A percentile compares a stretch with the other conserved stretches of the same genome.
phyloP scores from a whole-genome alignment of 768 basidiomycete genomes.

The Mycena maculata region DNA sequence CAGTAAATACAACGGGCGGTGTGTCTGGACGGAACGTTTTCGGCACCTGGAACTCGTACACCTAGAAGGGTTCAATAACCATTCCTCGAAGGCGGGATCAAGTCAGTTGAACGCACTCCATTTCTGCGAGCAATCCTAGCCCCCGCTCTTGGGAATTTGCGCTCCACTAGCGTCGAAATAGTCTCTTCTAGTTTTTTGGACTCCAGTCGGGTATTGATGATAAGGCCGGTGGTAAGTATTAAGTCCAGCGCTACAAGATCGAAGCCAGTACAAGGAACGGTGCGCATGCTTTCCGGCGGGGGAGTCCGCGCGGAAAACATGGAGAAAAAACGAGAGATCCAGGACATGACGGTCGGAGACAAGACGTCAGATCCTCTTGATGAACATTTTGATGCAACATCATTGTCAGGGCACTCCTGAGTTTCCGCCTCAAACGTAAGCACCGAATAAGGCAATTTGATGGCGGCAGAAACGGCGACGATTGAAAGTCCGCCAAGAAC shows the following conservation, averaged over 20 bases:
- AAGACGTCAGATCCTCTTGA: too few relatives aligned
- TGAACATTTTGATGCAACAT: too few relatives aligned
- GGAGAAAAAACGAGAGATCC: neutral
- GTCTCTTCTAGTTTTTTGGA: constrained; percentile 16
- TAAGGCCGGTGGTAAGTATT: constrained; percentile 23
- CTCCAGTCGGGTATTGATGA: constrained; percentile 25
- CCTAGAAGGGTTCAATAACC: neutral
- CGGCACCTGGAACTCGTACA: constrained; percentile 26
- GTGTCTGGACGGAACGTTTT: constrained; percentile 5
- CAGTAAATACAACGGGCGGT: constrained; percentile 9
- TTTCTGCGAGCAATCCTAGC: constrained; percentile 26
- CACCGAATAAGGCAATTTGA: too few relatives aligned
- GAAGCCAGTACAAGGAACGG: constrained; percentile 22
- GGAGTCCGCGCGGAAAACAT: neutral
- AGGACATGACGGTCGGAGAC: neutral
- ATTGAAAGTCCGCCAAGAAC: too few relatives aligned
- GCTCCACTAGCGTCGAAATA: constrained; percentile 17
- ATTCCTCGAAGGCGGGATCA: neutral
- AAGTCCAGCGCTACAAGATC: constrained; percentile 8
- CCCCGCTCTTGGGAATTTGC: constrained; percentile 26
- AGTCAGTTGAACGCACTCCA: neutral
- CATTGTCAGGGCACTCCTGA: too few relatives aligned
- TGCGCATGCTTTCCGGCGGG: constrained; percentile 18
- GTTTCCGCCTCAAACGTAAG: neutral
- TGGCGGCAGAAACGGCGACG: too few relatives aligned